These are phyloP conservation scores for Cutaneotrichosporon cyanovorans DNA, from an alignment of 1,284 basidiomycete species.

Conservation along the genomic window DNA sequence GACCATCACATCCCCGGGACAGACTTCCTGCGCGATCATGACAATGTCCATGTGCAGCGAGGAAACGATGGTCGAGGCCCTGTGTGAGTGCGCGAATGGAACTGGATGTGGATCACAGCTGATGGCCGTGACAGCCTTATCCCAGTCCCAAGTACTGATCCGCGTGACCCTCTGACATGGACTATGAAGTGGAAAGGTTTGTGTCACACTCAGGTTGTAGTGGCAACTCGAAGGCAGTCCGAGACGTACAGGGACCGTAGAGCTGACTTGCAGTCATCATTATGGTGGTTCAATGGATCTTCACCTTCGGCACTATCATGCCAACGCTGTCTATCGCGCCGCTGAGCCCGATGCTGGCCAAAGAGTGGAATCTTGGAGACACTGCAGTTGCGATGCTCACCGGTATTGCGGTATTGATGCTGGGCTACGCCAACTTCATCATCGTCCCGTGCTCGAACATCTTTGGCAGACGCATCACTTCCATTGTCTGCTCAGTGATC, in stretches of 20 bases:
- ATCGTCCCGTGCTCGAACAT: constrained; percentile 17
- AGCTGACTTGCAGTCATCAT: constrained; percentile 1
- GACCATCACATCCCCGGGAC: constrained; percentile 13
- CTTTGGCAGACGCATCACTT: constrained; percentile 11
- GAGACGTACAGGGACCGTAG: no score
- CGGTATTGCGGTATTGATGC: constrained; percentile 9
- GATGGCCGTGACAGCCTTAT: constrained; percentile 5
- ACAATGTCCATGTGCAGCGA: constrained; percentile 3
- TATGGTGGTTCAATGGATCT: constrained; percentile 3
- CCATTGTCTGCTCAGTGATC: constrained; percentile 4
- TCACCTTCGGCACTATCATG: constrained; percentile 7
- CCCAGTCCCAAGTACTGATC: constrained; percentile 4
- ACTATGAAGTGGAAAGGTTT: constrained; percentile 9
- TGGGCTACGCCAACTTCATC: constrained; percentile 15
- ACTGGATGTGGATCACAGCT: not conserved
- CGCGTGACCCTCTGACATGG: constrained; percentile 12
- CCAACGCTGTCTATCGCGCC: constrained; percentile 11
- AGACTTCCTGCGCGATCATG: constrained; percentile 13
- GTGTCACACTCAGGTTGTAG: no score
- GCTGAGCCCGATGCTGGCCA: constrained; percentile 6
- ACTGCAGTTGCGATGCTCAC: constrained; percentile 9
- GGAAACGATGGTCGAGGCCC: not conserved
- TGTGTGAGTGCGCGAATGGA: constrained; percentile 2
- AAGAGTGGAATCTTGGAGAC: constrained; percentile 3
- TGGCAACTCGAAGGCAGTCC: no score